phyloP scores from a whole-genome alignment of 148 eudicot species.

The Silene conica region DNA sequence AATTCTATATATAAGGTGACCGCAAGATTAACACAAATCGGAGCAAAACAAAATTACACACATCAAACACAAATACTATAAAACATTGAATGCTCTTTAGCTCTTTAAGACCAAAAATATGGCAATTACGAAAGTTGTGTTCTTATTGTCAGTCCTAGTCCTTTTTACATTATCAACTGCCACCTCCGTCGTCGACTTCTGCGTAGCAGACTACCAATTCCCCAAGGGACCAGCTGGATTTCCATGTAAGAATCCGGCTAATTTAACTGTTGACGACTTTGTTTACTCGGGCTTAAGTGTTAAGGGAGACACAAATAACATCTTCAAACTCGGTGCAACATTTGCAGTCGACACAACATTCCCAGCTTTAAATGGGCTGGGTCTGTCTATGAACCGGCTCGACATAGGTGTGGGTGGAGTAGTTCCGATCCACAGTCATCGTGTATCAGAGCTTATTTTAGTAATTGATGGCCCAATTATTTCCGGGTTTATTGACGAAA shows the following conservation, averaged over 20 bases:
- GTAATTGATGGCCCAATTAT: constrained; percentile 16
- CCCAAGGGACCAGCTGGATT: constrained; percentile 6
- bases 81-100: too few relatives aligned
- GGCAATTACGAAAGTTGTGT: not conserved
- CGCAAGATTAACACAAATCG: too few relatives aligned
- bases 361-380: constrained; percentile 17
- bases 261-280: constrained; percentile 10
- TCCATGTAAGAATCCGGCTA: not conserved
- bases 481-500: constrained; percentile 19
- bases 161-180: constrained; percentile 7
- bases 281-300: constrained; percentile 11
- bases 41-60: not conserved
- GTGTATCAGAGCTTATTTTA: constrained; percentile 16
- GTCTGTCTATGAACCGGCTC: constrained; percentile 16
- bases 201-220: constrained; percentile 15
- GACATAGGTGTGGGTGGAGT: constrained; percentile 25
- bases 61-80: not conserved
- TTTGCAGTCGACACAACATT: not conserved
- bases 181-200: too few relatives aligned
- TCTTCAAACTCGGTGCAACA: not conserved
- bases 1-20: too few relatives aligned
- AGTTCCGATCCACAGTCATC: constrained; percentile 17
- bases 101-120: not conserved
- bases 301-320: constrained; percentile 17
- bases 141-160: not conserved